Percentiles rank a stretch among this genome's conserved stretches.
Evolutionary conservation across 176 grass and related monocot species (phyloP).

Genomic region (Puccinellia tenuiflora): DNA sequence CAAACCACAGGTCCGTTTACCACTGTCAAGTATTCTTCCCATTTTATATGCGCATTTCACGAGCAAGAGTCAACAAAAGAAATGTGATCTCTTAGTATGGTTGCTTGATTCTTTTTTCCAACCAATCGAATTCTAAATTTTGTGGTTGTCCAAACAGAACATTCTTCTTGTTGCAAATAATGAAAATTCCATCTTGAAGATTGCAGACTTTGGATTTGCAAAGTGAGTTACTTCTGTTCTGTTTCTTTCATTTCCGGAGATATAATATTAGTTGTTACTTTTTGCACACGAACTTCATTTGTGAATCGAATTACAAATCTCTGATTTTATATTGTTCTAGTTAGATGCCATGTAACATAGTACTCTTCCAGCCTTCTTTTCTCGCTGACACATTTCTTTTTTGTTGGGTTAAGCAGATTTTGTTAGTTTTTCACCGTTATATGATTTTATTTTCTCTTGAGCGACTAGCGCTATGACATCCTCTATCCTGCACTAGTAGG

Average conservation of each 20-base stretch:
- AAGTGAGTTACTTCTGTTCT: conserved; percentile 59
- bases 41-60: conserved; percentile 8
- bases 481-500: background rate
- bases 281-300: background rate
- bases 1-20: conserved; percentile 79
- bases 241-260: conserved; percentile 2
- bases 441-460: conserved; percentile 18
- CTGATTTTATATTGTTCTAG: conserved; percentile 3
- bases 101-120: background rate
- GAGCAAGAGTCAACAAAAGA: background rate
- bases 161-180: conserved; percentile 78
- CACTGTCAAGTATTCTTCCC: background rate
- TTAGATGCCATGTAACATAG: background rate
- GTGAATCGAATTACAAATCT: background rate
- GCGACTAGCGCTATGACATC: background rate
- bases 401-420: background rate
- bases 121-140: conserved; percentile 28
- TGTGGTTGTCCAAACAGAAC: conserved; percentile 58
- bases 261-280: conserved; percentile 4
- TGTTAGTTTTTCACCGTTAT: conserved; percentile 4
- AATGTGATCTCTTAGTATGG: background rate
- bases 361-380: background rate
- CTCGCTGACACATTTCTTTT: background rate
- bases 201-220: conserved; percentile 98
- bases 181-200: conserved; percentile 80